Conservation (phyloP, 2,329 filamentous ascomycete species). For the Fusarium oligoseptatum region DNA sequence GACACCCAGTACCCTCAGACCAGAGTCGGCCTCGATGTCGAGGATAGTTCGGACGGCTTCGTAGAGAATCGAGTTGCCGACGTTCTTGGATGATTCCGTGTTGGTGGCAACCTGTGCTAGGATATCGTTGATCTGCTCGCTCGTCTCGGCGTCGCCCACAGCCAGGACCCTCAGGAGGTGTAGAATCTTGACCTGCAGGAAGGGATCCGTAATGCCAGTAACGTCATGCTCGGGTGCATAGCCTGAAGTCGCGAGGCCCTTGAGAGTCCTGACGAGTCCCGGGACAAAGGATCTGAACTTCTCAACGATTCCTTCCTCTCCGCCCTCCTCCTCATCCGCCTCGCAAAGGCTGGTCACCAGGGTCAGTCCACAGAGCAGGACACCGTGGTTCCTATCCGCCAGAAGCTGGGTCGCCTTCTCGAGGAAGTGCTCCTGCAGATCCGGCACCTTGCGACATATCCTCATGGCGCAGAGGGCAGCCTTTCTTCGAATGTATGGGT, state of each 20-base stretch:
- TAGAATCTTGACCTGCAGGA: constrained; percentile 96
- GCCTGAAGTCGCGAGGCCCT: constrained; percentile 91
- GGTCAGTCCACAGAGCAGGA: constrained; percentile 91
- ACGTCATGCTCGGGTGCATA: constrained; percentile 99
- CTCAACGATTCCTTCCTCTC: constrained; percentile 90
- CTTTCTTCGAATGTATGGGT: constrained; percentile 98
- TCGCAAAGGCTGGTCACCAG: constrained; percentile 93
- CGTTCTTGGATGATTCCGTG: constrained; percentile 97
- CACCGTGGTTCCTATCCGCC: constrained; percentile 94
- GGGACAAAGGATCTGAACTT: constrained; percentile 91
- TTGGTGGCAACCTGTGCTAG: constrained; percentile 97
- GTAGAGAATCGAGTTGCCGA: constrained; percentile 97
- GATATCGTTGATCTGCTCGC: constrained; percentile 98
- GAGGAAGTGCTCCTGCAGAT: constrained; percentile 95
- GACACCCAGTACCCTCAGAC: constrained; percentile 91
- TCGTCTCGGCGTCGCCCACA: constrained; percentile 86
- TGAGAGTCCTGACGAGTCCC: constrained; percentile 88
- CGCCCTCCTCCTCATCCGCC: constrained; percentile 91
- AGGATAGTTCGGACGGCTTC: constrained; percentile 97
- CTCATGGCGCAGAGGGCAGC: constrained; percentile 99
- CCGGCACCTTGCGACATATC: constrained; percentile 97
- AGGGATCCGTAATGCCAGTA: constrained; percentile 97
- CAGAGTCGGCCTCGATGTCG: constrained; percentile 97
- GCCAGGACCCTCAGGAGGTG: constrained; percentile 87
- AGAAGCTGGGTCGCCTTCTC: constrained; percentile 92